Evolutionary conservation across 805 yeast species (phyloP), one percentile per base, ranked within the genome.

Genomic region (Huiozyma naganishii): DNA sequence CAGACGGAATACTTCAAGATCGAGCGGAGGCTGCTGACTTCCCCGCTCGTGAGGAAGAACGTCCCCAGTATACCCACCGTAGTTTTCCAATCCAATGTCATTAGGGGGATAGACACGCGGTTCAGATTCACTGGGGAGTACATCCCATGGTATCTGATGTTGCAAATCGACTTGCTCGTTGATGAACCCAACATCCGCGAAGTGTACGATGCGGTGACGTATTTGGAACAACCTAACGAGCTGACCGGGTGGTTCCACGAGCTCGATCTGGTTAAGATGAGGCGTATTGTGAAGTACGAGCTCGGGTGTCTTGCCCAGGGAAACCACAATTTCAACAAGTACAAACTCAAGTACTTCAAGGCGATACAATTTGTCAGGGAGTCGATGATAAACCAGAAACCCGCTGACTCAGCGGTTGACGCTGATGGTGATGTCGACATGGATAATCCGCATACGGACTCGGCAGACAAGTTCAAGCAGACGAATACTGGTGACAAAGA

Each of bases 1-100:
- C 98, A 92, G 64, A 81, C 89, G 17, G 97, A 89, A 62, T 80
- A 84, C 44, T 92, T 89, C 65, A 73, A 61, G 44, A 60, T 62
- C 39, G 66, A 59, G 43, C 51, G 61, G 34, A 58, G 50, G 46
- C 42, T 55, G 35, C 46, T 52, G 30, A 50, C 48, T 35, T 52
- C 59, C 3, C 59, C 55, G 23, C 39, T 46, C 5, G 56, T 58
- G 42, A 50, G 59, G 39, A 56, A 59, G 39, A 64, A 58, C 48
- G 49, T 54, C 7, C 63, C 63, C 7, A 44, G 45, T 5, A 53
- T 67, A 1, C 66, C 66, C 3, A 51, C 58, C 4, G 50, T 53
- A 30, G 56, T 52, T 1, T 68, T 64, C 43, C 57, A 58, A 9
- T 56, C 65, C 23, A 60, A 65, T 42, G 54, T 46, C 7, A 55